Evolutionary conservation across 2,329 filamentous ascomycete species (phyloP), one percentile per base, ranked within the genome.

Genomic region (Penicillium sp.): DNA sequence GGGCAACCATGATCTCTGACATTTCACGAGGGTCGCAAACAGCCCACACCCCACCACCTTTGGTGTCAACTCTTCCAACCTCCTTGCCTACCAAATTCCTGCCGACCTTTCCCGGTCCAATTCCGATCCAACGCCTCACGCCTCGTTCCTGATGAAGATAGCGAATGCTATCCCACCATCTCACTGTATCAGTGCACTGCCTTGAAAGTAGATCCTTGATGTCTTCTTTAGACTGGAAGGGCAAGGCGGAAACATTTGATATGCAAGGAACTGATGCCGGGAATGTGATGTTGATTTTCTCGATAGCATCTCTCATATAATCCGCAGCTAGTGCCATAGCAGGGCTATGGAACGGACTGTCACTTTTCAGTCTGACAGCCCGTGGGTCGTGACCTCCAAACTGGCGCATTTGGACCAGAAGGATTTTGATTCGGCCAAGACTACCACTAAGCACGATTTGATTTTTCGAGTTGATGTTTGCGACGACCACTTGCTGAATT

Each of bases 391-490:
- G 91, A 11, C 92, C 92, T 10, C 90, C 85, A 70, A 96, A 97
- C 70, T 95, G 90, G 49, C 91, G 81, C 55, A 97, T 81, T 70
- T 97, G 91, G 11, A 89, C 86, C 50, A 97, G 78, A 17, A 97
- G 84, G 54, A 87, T 88, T 67, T 85, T 87, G 72, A 97, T 96
- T 64, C 86, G 83, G 66, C 88, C 87, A 50, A 97, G 87, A 73
- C 87, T 93, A 35, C 93, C 93, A 69, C 89, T 94, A 50, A 97
- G 80, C 49, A 97, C 93, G 66, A 97, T 96, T 77, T 97, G 93
- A 71, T 96, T 96, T 77, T 91, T 94, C 72, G 88, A 90, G 77
- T 97, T 97, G 76, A 96, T 86, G 74, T 97, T 97, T 57, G 91
- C 93, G 64, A 97, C 91, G 63, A 88, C 80, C 48, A 97, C 92